These are phyloP conservation scores for Parastagonospora nodorum DNA, from an alignment of 2,329 filamentous ascomycete species.

Conservation along the genomic window DNA sequence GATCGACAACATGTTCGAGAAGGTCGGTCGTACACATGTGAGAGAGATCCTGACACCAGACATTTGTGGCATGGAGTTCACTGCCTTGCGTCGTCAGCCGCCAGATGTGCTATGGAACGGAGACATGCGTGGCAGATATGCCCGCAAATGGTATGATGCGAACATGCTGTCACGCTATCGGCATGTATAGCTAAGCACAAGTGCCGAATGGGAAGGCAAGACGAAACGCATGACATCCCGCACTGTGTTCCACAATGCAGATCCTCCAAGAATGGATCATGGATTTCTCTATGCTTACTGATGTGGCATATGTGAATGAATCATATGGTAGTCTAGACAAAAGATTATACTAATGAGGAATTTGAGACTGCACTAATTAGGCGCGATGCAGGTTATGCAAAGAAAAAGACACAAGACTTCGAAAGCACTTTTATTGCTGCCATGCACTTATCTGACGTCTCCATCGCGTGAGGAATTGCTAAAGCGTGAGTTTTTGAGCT, in stretches of 20 bases:
- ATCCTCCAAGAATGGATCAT: background rate
- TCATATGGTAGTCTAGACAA: no score
- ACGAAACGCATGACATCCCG: background rate
- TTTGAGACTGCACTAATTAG: no score
- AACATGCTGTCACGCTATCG: background rate
- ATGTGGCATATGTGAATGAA: no score
- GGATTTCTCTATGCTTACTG: background rate
- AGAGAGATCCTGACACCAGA: background rate
- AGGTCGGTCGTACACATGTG: background rate
- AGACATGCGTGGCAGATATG: background rate
- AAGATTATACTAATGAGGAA: no score
- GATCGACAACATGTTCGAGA: background rate
- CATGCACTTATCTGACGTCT: no score
- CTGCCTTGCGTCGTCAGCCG: no score
- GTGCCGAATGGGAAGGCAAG: background rate
- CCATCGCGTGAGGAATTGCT: no score
- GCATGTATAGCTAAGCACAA: background rate
- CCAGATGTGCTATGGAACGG: background rate
- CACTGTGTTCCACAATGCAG: background rate
- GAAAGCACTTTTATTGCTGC: no score
- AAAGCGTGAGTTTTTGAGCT: no score
- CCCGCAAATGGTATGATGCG: background rate
- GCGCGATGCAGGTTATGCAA: no score
- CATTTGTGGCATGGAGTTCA: no score
- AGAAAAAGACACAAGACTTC: no score